Evolutionary conservation across 768 basidiomycete species (phyloP).

Genomic region (Boletus huronensis): DNA sequence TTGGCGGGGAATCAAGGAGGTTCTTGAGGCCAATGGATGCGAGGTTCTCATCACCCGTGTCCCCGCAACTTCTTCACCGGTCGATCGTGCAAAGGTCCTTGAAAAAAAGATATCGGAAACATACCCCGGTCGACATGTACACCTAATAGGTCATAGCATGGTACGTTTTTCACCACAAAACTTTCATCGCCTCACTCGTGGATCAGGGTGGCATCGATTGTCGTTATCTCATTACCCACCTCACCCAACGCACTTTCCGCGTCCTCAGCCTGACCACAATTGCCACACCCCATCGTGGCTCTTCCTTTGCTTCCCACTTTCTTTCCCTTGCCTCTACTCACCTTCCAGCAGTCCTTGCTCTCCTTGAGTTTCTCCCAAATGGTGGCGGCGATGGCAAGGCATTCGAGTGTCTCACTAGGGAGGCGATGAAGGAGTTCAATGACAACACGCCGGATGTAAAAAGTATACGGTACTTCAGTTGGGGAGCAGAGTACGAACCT

Average conservation of each 20-base stretch:
- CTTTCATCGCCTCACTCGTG: not conserved
- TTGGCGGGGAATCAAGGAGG: slow-evolving; percentile 96
- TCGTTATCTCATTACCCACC: slow-evolving; percentile 80
- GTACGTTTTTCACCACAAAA: slow-evolving; percentile 34
- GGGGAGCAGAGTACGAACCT: slow-evolving; percentile 90
- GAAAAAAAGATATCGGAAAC: slow-evolving; percentile 73
- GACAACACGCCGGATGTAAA: slow-evolving; percentile 75
- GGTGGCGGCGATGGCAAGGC: slow-evolving; percentile 95
- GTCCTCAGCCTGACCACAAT: slow-evolving; percentile 91
- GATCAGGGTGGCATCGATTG: slow-evolving; percentile 90
- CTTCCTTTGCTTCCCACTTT: slow-evolving; percentile 90
- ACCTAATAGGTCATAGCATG: slow-evolving; percentile 84
- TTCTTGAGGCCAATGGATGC: slow-evolving; percentile 80
- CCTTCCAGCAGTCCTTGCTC: slow-evolving; percentile 65
- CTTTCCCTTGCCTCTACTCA: slow-evolving; percentile 64
- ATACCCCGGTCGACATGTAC: slow-evolving; percentile 81
- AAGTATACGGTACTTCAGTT: slow-evolving; percentile 86
- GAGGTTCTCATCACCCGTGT: slow-evolving; percentile 93
- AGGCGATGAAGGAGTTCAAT: slow-evolving; percentile 88
- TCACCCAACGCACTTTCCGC: slow-evolving; percentile 71
- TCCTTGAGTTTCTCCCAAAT: slow-evolving; percentile 83
- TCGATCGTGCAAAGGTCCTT: slow-evolving; percentile 89
- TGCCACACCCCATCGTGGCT: slow-evolving; percentile 92
- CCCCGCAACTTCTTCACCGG: slow-evolving; percentile 85
- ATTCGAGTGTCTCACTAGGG: slow-evolving; percentile 81